Base-by-base conservation (phyloP, 1,284 basidiomycete genomes). In the Apiotrichum veenhuisii region DNA sequence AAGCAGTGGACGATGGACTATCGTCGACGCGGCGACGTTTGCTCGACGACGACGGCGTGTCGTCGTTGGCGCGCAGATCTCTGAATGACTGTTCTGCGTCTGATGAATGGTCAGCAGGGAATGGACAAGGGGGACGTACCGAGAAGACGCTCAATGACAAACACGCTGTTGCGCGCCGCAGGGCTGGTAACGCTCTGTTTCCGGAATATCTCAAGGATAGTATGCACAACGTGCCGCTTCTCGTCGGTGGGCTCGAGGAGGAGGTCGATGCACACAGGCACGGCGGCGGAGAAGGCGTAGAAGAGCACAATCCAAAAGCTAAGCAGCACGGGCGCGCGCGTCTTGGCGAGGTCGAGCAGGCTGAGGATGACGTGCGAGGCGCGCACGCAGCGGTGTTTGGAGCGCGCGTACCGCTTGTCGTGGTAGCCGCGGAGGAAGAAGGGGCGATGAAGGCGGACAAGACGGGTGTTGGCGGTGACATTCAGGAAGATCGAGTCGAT, bases 381-480 rank as follows among this genome's bases (percentile, higher is more conserved):
- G 10, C 54, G 20, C 17, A 63, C 53, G 45, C 58, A 60, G 5
- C 62, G 62, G 2, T 55, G 48, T 46, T 50, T 58, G 12, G 58
- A 60, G 1, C 51, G 42, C 15, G 37, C 38, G 27, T 57, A 63
- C 5, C 50, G 53, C 37, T 20, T 14, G 30, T 63, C 62, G 38
- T 55, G 50, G 51, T 63, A 63, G 1, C 62, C 62, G 1, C 62
- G 55, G 11, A 63, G 44, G 33, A 63, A 52, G 36, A 55, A 63
- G 27, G 53, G 46, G 14, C 62, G 55, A 25, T 63, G 62, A 0
- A 63, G 51, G 3, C 62, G 58, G 17, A 60, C 36, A 2, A 63
- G 45, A 2, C 62, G 58, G 12, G 47, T 56, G 48, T 60, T 58
- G 17, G 55, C 58, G 1, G 48, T 52, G 34, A 63, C 42, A 37